A percentile compares a stretch with the other conserved stretches of the same genome.
Evolutionary conservation across 306 rosid species (phyloP).

Genomic region (Erythrophleum fordii): DNA sequence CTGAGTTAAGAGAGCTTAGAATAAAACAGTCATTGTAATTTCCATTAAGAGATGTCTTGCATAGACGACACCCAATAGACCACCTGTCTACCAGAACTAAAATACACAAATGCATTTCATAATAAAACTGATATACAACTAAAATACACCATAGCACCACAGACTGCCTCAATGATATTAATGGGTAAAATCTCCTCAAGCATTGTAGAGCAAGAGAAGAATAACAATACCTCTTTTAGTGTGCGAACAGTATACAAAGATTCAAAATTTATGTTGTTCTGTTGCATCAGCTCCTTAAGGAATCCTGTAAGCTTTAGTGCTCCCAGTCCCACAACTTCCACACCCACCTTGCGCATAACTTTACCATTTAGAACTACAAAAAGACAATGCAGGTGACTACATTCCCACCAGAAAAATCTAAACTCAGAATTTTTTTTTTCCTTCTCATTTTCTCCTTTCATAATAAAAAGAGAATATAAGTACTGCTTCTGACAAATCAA

Average conservation of each 20-base stretch:
- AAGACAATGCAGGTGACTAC: constrained; percentile 14
- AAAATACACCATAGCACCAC: neutral
- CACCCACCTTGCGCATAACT: constrained; percentile 90
- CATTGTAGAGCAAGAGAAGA: constrained; percentile 33
- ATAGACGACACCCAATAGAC: neutral
- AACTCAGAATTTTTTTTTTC: neutral
- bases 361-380: constrained; percentile 78
- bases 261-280: constrained; percentile 66
- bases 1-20: neutral
- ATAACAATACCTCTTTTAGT: constrained; percentile 72
- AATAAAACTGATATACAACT: neutral
- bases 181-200: constrained; percentile 32
- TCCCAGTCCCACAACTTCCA: constrained; percentile 89
- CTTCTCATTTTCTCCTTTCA: neutral
- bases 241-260: constrained; percentile 80
- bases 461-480: neutral
- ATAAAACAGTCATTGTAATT: constrained; percentile 13
- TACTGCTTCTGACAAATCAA: constrained; percentile 2
- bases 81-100: neutral
- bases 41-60: constrained; percentile 7
- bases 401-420: constrained; percentile 15
- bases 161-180: neutral
- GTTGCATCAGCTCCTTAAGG: constrained; percentile 86
- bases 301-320: constrained; percentile 85
- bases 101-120: neutral